phyloP scores from a whole-genome alignment of 139 green algal species.

The Ettlia oleoabundans region DNA sequence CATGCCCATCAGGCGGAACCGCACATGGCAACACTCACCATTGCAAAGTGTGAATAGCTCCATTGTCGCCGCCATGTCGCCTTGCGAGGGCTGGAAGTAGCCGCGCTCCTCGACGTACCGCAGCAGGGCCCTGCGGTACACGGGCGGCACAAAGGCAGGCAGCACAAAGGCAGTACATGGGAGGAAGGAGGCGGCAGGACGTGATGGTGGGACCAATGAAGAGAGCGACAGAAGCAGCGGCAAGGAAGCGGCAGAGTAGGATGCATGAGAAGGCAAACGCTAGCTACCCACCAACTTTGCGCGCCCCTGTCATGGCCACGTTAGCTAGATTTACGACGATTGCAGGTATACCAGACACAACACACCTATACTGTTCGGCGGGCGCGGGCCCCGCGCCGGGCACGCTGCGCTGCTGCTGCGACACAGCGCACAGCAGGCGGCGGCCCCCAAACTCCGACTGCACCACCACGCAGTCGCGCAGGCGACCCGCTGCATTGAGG shows the following conservation, averaged over 20 bases:
- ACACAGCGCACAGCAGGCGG: conserved; percentile 45
- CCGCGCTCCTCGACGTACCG: conserved; percentile 34
- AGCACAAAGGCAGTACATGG: background rate
- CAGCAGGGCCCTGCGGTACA: conserved; percentile 33
- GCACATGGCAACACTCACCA: no score
- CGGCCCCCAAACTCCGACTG: conserved; percentile 16
- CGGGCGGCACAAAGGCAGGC: background rate
- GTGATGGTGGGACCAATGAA: background rate
- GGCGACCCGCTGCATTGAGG: conserved; percentile 28
- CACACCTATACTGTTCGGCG: conserved; percentile 20
- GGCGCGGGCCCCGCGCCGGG: conserved; percentile 10
- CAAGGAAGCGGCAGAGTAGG: no score
- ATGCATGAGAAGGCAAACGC: no score
- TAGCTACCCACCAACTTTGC: no score
- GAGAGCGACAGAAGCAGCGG: background rate
- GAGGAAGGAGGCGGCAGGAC: background rate
- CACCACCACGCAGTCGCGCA: conserved; percentile 56
- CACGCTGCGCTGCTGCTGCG: background rate
- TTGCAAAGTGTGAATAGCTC: conserved; percentile 58
- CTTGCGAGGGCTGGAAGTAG: conserved; percentile 44
- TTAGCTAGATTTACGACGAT: background rate
- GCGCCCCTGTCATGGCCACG: no score
- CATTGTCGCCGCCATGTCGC: conserved; percentile 47
- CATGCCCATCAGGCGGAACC: no score
- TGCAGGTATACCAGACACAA: background rate